Evolutionary conservation across 768 basidiomycete species (phyloP), one percentile per base, ranked within the genome.

Genomic region (Lactarius indigo): DNA sequence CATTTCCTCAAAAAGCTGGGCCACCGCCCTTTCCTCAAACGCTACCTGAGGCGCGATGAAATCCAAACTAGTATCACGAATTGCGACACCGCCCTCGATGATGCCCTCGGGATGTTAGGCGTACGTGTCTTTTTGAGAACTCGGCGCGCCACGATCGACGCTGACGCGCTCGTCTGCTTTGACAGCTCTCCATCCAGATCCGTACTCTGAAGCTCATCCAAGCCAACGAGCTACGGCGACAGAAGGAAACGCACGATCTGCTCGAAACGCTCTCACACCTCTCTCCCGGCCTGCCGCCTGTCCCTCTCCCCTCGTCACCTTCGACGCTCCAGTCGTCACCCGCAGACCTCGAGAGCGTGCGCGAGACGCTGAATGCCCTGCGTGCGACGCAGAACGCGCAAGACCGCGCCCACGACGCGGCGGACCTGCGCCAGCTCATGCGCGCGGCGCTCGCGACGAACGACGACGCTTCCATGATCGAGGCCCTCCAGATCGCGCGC

Each of bases 1-100:
- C 69, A 72, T 2, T 83, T 92, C 69, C 79, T 91, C 31, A 72
- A 79, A 62, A 87, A 85, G 69, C 86, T 91, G 69, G 78, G 80
- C 18, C 79, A 84, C 50, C 79, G 90, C 1, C 88, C 91, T 0
- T 93, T 92, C 77, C 76, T 94, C 68, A 90, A 91, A 75, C 82
- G 90, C 5, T 93, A 90, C 72, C 80, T 94, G 44, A 86, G 87
- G 73, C 84, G 89, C 52, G 87, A 90, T 44, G 90, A 92, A 68
- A 87, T 87, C 33, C 73, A 81, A 18, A 76, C 78, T 3, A 81
- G 84, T 37, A 84, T 92, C 42, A 71, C 74, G 0, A 76, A 73
- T 3, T 88, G 87, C 59, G 83, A 86, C 59, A 77, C 81, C 13
- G 78, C 78, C 1, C 77, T 92, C 26, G 77, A 78, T 30, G 84